Base-by-base conservation (phyloP, 2,329 filamentous ascomycete species). In the Xylaria digitata region DNA sequence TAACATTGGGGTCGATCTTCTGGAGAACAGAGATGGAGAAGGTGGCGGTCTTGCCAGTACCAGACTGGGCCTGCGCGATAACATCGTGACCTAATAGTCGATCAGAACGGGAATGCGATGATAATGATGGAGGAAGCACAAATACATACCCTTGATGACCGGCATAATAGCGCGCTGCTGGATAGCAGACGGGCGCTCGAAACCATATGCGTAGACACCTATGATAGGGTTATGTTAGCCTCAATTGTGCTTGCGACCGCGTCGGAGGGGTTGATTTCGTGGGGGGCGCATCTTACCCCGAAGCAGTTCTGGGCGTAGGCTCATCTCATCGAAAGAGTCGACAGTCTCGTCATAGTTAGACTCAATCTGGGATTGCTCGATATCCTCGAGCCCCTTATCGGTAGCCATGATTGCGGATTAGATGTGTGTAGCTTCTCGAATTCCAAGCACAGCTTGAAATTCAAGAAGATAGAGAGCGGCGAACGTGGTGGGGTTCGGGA, bases 261-360 rank as follows among this genome's bases (percentile, higher is more conserved):
- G 49, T 21, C 19, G 42, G 69, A 37, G 63, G 61, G 61, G 62
- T 42, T 59, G 43, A 37, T 57, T 26, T 67, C 60, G 53, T 50
- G 67, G 59, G 21, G 26, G 62, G 68, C 68, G 62, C 65, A 63
- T 53, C 63, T 66, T 69, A 87, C 84, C 96, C 85, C 96, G 94
- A 81, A 99, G 93, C 80, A 99, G 92, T 88, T 99, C 96, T 73
- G 93, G 81, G 90, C 96, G 97, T 80, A 99, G 89, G 85, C 90
- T 91, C 96, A 99, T 99, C 78, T 94, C 89, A 85, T 99, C 96
- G 86, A 99, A 99, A 70, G 94, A 97, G 86, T 99, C 96, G 84
- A 96, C 95, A 79, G 95, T 94, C 89, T 98, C 94, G 89, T 99
- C 96, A 87, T 98, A 99, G 93, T 99, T 99, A 82, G 94, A 97